Conservation (phyloP, 352 stramenopile species). For the Pythium graminicola region DNA sequence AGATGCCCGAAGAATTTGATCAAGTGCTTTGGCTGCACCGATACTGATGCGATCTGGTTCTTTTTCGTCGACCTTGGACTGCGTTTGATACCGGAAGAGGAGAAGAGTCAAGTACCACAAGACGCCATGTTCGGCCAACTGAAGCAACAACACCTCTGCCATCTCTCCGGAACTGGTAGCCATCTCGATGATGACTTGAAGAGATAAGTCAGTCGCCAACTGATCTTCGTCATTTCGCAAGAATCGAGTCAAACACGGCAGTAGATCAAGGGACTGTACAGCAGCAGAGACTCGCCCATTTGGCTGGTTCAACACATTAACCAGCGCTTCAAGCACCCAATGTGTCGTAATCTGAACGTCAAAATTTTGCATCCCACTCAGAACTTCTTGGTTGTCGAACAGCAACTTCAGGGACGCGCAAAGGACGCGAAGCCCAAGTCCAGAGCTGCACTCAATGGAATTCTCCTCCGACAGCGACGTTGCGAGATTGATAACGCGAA, state of each 20-base stretch:
- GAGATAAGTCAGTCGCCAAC: conserved; percentile 63
- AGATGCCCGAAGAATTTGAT: conserved; percentile 57
- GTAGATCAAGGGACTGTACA: conserved; percentile 71
- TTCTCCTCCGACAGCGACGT: conserved; percentile 73
- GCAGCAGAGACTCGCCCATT: conserved; percentile 74
- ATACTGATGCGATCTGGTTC: conserved; percentile 67
- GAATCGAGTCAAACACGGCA: conserved; percentile 73
- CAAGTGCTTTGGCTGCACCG: conserved; percentile 62
- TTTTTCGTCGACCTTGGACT: conserved; percentile 16
- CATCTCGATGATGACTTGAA: conserved; percentile 83
- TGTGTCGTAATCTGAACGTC: conserved; percentile 68
- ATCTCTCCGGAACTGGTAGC: conserved; percentile 69
- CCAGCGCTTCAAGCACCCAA: conserved; percentile 72
- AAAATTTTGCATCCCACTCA: conserved; percentile 45
- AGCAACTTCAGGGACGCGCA: conserved; percentile 70
- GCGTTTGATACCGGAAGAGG: conserved; percentile 54
- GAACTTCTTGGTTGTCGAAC: conserved; percentile 64
- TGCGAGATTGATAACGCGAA: conserved; percentile 71
- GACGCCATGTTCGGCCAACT: conserved; percentile 74
- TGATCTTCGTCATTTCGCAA: conserved; percentile 61
- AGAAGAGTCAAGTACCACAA: conserved; percentile 81
- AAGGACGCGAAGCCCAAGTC: conserved; percentile 60
- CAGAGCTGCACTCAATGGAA: conserved; percentile 63
- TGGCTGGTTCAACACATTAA: conserved; percentile 75
- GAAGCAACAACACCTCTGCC: conserved; percentile 71